These are phyloP conservation scores for Candida saitoana DNA, from an alignment of 805 yeast species.

Conservation along the genomic window DNA sequence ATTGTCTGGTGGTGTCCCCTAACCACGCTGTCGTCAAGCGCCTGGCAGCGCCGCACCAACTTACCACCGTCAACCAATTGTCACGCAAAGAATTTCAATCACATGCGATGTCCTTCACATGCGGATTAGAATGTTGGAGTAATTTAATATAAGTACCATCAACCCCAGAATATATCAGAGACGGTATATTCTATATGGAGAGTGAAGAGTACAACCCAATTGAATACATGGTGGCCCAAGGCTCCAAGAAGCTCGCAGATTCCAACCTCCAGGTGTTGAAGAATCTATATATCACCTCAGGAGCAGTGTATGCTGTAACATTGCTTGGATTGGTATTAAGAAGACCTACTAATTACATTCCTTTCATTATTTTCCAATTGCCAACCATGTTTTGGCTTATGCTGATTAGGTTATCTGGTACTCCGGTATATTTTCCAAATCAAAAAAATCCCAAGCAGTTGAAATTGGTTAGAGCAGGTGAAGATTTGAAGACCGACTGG, in stretches of 20 bases:
- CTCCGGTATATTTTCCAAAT: neutral
- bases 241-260: conserved; percentile 50
- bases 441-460: conserved; percentile 2
- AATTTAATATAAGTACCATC: neutral
- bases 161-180: neutral
- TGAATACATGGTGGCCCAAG: conserved; percentile 51
- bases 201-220: neutral
- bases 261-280: conserved; percentile 35
- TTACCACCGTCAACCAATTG: neutral
- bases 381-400: neutral
- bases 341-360: conserved; percentile 45
- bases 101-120: neutral
- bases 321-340: conserved; percentile 35
- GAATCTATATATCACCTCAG: conserved; percentile 34
- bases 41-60: neutral
- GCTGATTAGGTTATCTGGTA: conserved; percentile 18
- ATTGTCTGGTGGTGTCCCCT: too few species aligned
- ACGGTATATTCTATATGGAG: neutral
- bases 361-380: conserved; percentile 21
- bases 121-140: neutral
- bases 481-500: conserved; percentile 58
- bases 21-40: neutral
- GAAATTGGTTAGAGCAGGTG: conserved; percentile 51
- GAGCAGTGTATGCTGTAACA: conserved; percentile 33
- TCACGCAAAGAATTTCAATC: conserved; percentile 2